These are phyloP conservation scores for Colletotrichum lini DNA, from an alignment of 2,329 filamentous ascomycete species.

Conservation along the genomic window DNA sequence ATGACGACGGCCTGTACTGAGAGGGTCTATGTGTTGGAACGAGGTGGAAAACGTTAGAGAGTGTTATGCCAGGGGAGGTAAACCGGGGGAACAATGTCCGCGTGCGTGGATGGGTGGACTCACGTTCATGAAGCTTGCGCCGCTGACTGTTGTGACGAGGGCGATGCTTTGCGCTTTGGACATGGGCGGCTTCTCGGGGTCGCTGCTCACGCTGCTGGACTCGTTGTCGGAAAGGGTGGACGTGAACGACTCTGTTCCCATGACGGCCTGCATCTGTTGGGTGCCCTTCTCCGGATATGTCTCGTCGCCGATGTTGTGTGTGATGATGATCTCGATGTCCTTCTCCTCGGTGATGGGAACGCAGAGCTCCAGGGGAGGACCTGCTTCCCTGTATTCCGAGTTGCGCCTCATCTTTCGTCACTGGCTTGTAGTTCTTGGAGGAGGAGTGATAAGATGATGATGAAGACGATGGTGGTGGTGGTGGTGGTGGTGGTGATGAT, in stretches of 20 bases:
- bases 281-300: conserved; percentile 23
- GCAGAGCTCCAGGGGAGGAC: neutral
- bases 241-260: neutral
- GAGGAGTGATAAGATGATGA: neutral
- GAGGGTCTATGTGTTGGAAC: conserved; percentile 59
- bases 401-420: conserved; percentile 20
- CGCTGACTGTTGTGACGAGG: conserved; percentile 68
- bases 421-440: neutral
- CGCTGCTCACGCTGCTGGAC: conserved; percentile 23
- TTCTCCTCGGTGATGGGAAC: conserved; percentile 24
- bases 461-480: neutral
- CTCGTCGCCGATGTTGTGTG: conserved; percentile 16
- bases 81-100: too few species aligned
- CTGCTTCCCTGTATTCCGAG: conserved; percentile 6
- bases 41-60: neutral
- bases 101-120: conserved; percentile 28
- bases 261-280: neutral
- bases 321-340: conserved; percentile 20
- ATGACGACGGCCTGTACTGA: conserved; percentile 73
- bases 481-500: neutral
- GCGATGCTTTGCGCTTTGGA: conserved; percentile 69
- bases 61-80: neutral
- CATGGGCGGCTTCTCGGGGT: conserved; percentile 50
- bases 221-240: conserved; percentile 43
- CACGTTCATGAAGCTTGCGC: conserved; percentile 71